Evolutionary conservation across 305 asterid species (phyloP).

Genomic region (Caryopteris hybrid): DNA sequence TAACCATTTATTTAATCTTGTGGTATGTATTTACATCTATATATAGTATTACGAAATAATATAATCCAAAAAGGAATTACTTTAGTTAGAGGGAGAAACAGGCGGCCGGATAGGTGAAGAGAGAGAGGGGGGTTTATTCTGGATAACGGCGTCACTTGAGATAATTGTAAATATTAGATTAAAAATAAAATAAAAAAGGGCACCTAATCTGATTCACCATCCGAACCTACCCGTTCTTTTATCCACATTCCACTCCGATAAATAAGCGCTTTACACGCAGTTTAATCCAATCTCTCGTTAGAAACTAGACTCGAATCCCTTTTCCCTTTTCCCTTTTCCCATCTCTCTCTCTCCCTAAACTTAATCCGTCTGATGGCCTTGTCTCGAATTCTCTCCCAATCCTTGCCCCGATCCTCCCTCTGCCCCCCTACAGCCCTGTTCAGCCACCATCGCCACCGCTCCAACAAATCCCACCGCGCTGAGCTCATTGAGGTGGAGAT

Average conservation of each 20-base stretch:
- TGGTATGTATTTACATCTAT: no score
- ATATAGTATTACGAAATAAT: no score
- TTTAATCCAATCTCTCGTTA: not conserved
- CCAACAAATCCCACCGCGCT: conserved; percentile 39
- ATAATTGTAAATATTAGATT: no score
- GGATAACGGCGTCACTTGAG: no score
- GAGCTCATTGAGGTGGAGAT: conserved; percentile 49
- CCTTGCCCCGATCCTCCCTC: conserved; percentile 31
- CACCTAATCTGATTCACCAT: not conserved
- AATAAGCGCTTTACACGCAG: not conserved
- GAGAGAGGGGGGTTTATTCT: no score
- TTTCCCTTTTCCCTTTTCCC: no score
- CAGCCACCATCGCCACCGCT: conserved; percentile 48
- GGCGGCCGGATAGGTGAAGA: no score
- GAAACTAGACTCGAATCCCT: not conserved
- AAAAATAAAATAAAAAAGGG: no score
- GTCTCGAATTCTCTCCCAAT: conserved; percentile 45
- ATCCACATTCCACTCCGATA: not conserved
- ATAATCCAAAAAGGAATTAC: no score
- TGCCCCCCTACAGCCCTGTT: conserved; percentile 25
- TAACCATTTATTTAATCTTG: no score
- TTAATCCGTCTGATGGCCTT: conserved; percentile 29
- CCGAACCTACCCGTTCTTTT: not conserved
- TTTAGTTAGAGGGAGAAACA: no score
- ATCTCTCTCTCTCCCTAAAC: conserved; percentile 10